Base-by-base conservation (phyloP, 306 rosid species). In the Dalbergia cultrata region DNA sequence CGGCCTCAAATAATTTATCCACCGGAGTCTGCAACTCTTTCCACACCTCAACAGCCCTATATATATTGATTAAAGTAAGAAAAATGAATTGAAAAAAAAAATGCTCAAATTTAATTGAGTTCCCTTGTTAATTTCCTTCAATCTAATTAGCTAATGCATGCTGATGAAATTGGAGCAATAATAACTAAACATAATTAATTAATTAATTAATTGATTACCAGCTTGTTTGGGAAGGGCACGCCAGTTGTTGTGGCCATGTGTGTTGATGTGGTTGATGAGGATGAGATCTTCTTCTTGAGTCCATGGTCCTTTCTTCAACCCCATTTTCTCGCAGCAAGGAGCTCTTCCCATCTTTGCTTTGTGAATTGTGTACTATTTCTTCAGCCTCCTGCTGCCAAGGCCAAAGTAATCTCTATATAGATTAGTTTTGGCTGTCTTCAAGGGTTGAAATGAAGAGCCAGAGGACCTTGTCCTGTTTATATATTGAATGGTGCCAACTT, bases 261-360 rank as follows among this genome's bases (percentile, higher is more conserved):
- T 85, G 10, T 77, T 81, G 82, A 93, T 85, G 67, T 88, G 85
- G 69, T 56, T 56, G 86, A 85, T 80, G 78, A 93, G 97, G 7
- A 88, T 52, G 1, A 58, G 86, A 47, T 93, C 98, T 86, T 93
- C 98, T 60, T 93, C 88, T 3, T 83, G 50, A 13, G 89, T 82
- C 98, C 98, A 93, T 5, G 90, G 85, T 1, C 98, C 98, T 87
- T 82, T 93, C 88, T 91, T 93, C 83, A 93, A 61, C 56, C 94
- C 97, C 90, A 87, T 85, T 83, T 88, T 90, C 85, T 87, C 88
- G 37, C 97, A 90, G 78, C 97, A 93, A 8, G 94, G 92, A 65
- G 86, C 89, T 85, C 93, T 87, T 77, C 65, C 98, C 98, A 93
- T 93, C 0, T 76, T 69, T 61, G 17, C 66, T 60, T 37, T 37